A percentile compares a stretch with the other conserved stretches of the same genome.
These are phyloP conservation scores for Alternaria metachromatica DNA, from an alignment of 2,329 filamentous ascomycete species.

Conservation along the genomic window DNA sequence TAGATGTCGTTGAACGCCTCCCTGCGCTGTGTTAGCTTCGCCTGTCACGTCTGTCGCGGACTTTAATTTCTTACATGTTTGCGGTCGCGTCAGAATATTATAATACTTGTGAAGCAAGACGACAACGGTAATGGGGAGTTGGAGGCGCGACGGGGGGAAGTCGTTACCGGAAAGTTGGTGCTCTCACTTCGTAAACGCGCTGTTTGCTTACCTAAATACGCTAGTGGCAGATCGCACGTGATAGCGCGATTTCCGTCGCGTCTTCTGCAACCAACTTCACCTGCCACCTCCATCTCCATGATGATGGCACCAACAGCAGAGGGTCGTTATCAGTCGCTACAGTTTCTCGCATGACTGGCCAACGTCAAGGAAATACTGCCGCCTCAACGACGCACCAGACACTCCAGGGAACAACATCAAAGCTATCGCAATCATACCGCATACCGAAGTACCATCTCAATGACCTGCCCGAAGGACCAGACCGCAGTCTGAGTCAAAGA, in stretches of 20 bases:
- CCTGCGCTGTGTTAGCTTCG: slow-evolving; percentile 49
- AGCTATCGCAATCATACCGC: neutral
- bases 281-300: neutral
- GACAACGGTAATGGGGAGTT: neutral
- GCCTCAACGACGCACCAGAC: neutral
- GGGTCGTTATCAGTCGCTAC: neutral
- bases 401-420: neutral
- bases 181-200: slow-evolving; percentile 17
- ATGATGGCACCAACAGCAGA: neutral
- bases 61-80: slow-evolving; percentile 3
- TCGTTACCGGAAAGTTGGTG: slow-evolving; percentile 6
- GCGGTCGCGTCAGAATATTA: neutral
- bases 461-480: neutral
- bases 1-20: slow-evolving; percentile 99
- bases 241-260: slow-evolving; percentile 5
- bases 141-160: neutral
- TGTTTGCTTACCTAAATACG: slow-evolving; percentile 7
- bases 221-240: slow-evolving; percentile 7
- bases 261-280: neutral
- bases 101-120: neutral
- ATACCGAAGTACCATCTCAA: neutral
- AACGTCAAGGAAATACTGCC: neutral
- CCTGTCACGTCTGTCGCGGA: neutral
- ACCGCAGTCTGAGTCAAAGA: neutral
- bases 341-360: neutral